These are phyloP conservation scores for Lotmaria passim DNA, from an alignment of 208 protist genomes.

Conservation along the genomic window DNA sequence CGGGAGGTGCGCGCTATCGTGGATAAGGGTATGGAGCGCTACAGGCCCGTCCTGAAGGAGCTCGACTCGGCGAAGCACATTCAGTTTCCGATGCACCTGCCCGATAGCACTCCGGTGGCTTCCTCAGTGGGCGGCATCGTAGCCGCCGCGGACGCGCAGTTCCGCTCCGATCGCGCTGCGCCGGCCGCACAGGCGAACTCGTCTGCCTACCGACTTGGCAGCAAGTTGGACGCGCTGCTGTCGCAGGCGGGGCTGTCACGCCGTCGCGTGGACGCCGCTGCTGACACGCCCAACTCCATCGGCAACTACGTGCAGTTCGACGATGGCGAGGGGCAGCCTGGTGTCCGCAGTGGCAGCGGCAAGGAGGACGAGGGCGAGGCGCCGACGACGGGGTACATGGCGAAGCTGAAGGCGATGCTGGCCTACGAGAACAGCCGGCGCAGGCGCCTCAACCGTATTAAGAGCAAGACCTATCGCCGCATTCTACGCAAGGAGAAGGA, in stretches of 20 bases:
- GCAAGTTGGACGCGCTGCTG: slow-evolving; percentile 61
- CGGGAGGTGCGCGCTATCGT: slow-evolving; percentile 71
- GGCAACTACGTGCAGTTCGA: slow-evolving; percentile 52
- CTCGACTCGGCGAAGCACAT: slow-evolving; percentile 74
- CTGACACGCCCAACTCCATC: slow-evolving; percentile 39
- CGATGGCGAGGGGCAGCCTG: slow-evolving; percentile 18
- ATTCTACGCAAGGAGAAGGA: slow-evolving; percentile 93
- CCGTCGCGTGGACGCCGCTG: slow-evolving; percentile 22
- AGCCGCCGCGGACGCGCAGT: slow-evolving; percentile 46
- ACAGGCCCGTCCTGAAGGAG: slow-evolving; percentile 73
- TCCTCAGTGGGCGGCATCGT: slow-evolving; percentile 79
- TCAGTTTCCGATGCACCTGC: slow-evolving; percentile 76
- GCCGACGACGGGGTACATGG: slow-evolving; percentile 70
- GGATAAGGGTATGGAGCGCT: slow-evolving; percentile 76
- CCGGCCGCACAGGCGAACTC: slow-evolving; percentile 26
- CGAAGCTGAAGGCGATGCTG: slow-evolving; percentile 92
- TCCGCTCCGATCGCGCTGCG: slow-evolving; percentile 20
- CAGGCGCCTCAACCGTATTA: slow-evolving; percentile 91
- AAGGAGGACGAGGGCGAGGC: slow-evolving; percentile 22
- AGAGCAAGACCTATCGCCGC: slow-evolving; percentile 93
- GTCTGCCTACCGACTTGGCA: slow-evolving; percentile 58
- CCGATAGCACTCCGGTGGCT: slow-evolving; percentile 74
- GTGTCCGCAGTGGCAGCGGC: slow-evolving; percentile 14
- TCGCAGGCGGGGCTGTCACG: slow-evolving; percentile 62
- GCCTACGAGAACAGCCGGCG: slow-evolving; percentile 86